These are phyloP conservation scores for Penicillium maclennaniae DNA, from an alignment of 495 filamentous ascomycete species.

Conservation along the genomic window DNA sequence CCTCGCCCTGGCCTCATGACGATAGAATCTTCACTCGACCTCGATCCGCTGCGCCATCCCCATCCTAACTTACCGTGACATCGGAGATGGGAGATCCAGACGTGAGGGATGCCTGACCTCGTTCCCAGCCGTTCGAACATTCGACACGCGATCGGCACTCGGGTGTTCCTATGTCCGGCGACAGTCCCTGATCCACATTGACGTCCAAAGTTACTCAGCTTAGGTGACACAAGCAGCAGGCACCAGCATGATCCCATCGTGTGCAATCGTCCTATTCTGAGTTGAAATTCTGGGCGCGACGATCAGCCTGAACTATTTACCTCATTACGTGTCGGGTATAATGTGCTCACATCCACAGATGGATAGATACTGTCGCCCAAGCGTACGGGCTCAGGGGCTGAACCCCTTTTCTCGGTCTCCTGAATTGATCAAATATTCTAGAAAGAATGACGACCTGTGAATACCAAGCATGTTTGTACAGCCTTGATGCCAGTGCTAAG, in stretches of 20 bases:
- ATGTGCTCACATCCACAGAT: neutral
- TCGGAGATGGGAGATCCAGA: neutral
- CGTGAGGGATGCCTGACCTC: neutral
- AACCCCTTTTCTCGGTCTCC: neutral
- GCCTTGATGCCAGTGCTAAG: too few species aligned
- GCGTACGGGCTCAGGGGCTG: neutral
- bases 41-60: neutral
- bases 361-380: neutral
- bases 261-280: neutral
- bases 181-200: neutral
- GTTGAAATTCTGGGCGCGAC: neutral
- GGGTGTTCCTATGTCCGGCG: neutral
- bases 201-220: neutral
- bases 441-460: neutral
- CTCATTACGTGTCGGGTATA: neutral
- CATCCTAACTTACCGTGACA: neutral
- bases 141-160: neutral
- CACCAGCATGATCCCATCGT: neutral
- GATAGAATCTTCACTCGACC: neutral
- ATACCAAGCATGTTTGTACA: neutral
- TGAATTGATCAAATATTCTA: neutral
- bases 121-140: neutral
- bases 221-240: neutral
- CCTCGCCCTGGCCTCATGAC: neutral
- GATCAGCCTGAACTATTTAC: neutral